Evolutionary conservation across 345 rosid species (phyloP), one percentile per base, ranked within the genome.

Genomic region (Reutealis trisperma): DNA sequence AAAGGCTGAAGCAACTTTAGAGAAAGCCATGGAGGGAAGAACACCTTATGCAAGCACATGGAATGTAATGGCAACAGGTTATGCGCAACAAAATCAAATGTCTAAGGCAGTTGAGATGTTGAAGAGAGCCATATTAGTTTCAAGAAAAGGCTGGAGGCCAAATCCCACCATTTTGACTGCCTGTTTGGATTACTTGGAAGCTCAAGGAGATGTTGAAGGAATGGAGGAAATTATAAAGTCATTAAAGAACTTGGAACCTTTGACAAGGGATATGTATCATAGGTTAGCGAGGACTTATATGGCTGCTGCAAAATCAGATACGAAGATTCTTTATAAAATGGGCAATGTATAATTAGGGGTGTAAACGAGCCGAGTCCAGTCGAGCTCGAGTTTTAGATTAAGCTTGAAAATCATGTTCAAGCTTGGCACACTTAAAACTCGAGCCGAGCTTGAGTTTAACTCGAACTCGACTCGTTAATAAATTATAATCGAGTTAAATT

Each of bases 1-100:
- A 18, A 76, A 76, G 71, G 87, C 84, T 21, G 84, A 84, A 59
- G 74, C 78, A 22, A n/a, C n/a, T n/a, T n/a, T n/a, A n/a, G n/a
- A n/a, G n/a, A n/a, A n/a, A n/a, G 75, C 47, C 1, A 15, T 2
- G 14, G 14, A 10, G 74, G 67, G 72, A 34, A 72, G 78, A 58
- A 69, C 30, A 13, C 75, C 73, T 5, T 63, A 72, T 67, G 79
- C 84, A 32, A 64, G 72, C 58, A 63, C 80, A 4, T 84, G 81
- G 83, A 66, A 47, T 11, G 4, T 76, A 22, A 37, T 78, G 63
- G 83, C 87, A 42, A 15, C 2, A 9, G 83, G 83, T 45, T 81
- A 78, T 62, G 8, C 21, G 44, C 49, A 59, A 16, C 55, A 63
- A 2, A 70, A 70, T 68, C 80, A 68, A 72, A 81, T 78, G 80